Evolutionary conservation across 805 yeast genomes (phyloP), one percentile per base, ranked within the genome.

Genomic region (Metschnikowia cubensis): DNA sequence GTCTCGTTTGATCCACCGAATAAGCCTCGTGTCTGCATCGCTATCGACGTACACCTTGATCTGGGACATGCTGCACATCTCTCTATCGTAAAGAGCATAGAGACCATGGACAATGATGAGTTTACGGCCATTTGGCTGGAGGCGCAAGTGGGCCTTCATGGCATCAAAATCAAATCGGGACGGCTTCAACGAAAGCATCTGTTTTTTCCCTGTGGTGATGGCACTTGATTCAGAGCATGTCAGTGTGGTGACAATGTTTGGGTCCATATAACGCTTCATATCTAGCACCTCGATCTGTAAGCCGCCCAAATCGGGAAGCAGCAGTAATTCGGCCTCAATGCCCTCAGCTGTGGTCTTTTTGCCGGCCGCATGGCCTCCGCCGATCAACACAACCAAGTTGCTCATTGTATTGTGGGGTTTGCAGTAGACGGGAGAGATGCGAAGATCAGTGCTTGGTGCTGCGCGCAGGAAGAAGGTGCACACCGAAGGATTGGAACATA

Each of bases 21-120:
- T 83, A 37, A 91, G 70, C 48, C 97, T 70, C 4, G 86, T 82
- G 65, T 91, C 98, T 1, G 92, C 82, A 66, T 91, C 97, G 53
- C 89, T 79, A 56, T 88, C 94, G 14, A 91, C 75, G 58, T 85
- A 91, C 2, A 91, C 81, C 60, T 82, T 85, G 55, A 90, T 71
- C 1, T 81, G 73, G 0, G 91, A 83, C 60, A 77, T 53, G 10
- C 70, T 70, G 34, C 87, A 67, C 10, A 91, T 65, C 17, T 70
- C 71, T 41, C 70, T 68, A 62, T 88, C 84, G 60, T 81, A 86
- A 21, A 91, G 71, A 0, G 96, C 92, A 61, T 91, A 91, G 17
- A 85, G 70, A 2, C 98, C 97, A 56, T 84, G 84, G 1, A 89
- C 76, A 6, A 90, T 57, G 39, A 65, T 56, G 34, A 71, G 58